Conservation (phyloP, 345 rosid species). For the Pistacia integerrima region DNA sequence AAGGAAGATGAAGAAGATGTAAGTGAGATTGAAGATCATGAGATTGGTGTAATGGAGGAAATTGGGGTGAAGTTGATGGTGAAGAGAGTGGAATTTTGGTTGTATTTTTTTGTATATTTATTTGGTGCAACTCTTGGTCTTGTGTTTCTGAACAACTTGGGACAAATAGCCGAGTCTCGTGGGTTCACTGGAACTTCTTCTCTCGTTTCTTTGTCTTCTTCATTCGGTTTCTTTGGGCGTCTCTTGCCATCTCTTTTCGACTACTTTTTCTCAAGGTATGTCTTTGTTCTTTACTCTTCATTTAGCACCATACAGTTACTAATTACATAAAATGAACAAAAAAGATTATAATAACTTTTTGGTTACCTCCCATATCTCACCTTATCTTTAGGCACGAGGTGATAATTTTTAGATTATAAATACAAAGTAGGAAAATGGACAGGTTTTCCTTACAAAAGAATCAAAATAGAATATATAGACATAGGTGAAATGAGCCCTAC, state of each 20-base stretch:
- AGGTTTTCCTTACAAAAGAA: too few species aligned
- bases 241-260: conserved; percentile 77
- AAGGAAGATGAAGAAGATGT: conserved; percentile 22
- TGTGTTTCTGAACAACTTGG: conserved; percentile 82
- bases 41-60: conserved; percentile 50
- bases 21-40: conserved; percentile 4
- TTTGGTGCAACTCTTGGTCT: conserved; percentile 82
- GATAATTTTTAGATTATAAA: too few species aligned
- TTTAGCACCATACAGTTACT: too few species aligned
- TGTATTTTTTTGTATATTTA: conserved; percentile 69
- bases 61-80: conserved; percentile 63
- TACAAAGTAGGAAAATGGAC: too few species aligned
- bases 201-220: conserved; percentile 76
- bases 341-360: too few species aligned
- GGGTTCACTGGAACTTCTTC: conserved; percentile 47
- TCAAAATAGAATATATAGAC: too few species aligned
- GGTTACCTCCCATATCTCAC: too few species aligned
- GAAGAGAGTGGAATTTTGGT: conserved; percentile 68
- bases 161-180: conserved; percentile 90
- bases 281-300: too few species aligned
- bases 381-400: too few species aligned
- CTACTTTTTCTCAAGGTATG: conserved; percentile 64
- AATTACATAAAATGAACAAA: too few species aligned
- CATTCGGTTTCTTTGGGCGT: conserved; percentile 92
- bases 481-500: too few species aligned